Evolutionary conservation across 495 filamentous ascomycete genomes (phyloP).

Genomic region (Penicillium paradoxum): DNA sequence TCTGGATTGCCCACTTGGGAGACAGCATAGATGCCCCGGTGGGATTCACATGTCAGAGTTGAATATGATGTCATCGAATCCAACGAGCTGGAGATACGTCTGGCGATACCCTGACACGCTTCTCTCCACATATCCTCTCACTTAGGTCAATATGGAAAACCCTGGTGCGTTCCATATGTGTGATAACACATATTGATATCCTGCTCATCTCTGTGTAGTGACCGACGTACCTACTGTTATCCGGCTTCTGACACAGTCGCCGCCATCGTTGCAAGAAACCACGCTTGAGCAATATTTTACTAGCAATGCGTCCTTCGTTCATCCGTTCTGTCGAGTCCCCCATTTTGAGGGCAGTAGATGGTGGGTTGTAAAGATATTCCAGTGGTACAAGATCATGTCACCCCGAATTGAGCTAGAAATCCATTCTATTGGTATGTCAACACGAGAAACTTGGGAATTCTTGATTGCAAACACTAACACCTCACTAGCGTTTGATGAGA

Average conservation of each 20-base stretch:
- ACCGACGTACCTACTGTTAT: slow-evolving; percentile 60
- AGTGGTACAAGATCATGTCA: slow-evolving; percentile 82
- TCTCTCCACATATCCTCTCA: neutral
- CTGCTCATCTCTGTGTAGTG: slow-evolving; percentile 22
- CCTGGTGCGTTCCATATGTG: slow-evolving; percentile 26
- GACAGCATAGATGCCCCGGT: neutral
- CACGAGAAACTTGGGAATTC: neutral
- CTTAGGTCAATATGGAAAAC: slow-evolving; percentile 31
- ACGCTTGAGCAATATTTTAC: slow-evolving; percentile 67
- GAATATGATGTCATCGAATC: slow-evolving; percentile 16
- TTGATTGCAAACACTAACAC: neutral
- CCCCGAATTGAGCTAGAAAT: slow-evolving; percentile 67
- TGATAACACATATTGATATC: neutral
- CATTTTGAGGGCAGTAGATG: slow-evolving; percentile 52
- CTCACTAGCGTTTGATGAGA: slow-evolving; percentile 59
- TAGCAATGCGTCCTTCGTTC: slow-evolving; percentile 62
- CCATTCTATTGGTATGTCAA: slow-evolving; percentile 57
- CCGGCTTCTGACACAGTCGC: slow-evolving; percentile 57
- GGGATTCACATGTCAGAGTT: neutral
- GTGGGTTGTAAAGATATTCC: slow-evolving; percentile 64
- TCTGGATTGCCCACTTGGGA: neutral
- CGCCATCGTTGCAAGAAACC: slow-evolving; percentile 55
- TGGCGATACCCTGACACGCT: neutral
- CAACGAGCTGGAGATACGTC: neutral
- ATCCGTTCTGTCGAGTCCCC: slow-evolving; percentile 75